These are phyloP conservation scores for Solanum chilense DNA, from an alignment of 257 asterid genomes.

Conservation along the genomic window DNA sequence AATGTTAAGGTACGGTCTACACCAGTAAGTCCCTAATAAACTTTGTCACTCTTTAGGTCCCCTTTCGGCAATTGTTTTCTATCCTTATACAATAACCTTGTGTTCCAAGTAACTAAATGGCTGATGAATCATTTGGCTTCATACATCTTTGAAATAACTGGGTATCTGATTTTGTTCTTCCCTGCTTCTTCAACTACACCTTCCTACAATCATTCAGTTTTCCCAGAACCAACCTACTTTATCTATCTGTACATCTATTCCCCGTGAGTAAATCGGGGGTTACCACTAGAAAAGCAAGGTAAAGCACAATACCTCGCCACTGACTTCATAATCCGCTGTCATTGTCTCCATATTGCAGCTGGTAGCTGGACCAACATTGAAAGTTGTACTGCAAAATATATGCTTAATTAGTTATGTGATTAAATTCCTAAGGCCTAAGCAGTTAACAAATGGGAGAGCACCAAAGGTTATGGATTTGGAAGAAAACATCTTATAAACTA, in stretches of 20 bases:
- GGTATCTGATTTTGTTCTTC: not conserved
- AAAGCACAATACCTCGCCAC: conserved; percentile 69
- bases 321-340: conserved; percentile 51
- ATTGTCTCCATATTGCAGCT: conserved; percentile 29
- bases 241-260: not conserved
- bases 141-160: not conserved
- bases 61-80: not conserved
- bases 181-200: not conserved
- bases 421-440: not conserved
- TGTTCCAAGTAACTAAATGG: not conserved
- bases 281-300: not conserved
- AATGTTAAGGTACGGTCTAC: not conserved
- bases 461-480: not conserved
- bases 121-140: not conserved
- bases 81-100: not conserved
- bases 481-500: not conserved
- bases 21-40: not conserved
- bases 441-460: not conserved
- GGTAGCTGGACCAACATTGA: conserved; percentile 66
- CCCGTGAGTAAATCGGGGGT: not conserved
- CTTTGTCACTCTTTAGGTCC: not conserved
- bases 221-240: not conserved
- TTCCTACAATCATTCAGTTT: not conserved
- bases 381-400: conserved; percentile 53
- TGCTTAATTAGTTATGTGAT: conserved; percentile 1